Conservation (phyloP, 345 rosid genomes). For the Rubroshorea leprosula region DNA sequence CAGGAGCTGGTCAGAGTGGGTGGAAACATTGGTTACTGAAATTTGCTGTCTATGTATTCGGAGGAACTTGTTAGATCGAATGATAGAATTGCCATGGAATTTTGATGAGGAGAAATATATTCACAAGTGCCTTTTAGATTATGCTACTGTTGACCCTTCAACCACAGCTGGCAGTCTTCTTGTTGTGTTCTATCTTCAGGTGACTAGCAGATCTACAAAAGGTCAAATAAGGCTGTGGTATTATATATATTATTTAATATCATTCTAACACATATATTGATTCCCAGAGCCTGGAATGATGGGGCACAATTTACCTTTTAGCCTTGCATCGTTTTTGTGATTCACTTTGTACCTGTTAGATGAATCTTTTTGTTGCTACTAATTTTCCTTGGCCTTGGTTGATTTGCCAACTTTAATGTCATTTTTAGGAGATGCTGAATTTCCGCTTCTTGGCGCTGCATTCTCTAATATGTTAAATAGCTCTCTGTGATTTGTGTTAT, state of each 20-base stretch:
- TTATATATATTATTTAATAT: too few species aligned
- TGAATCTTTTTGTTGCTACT: too few species aligned
- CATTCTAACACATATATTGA: too few species aligned
- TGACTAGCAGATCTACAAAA: slow-evolving; percentile 21
- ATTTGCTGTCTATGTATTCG: slow-evolving; percentile 83
- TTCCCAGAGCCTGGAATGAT: not conserved
- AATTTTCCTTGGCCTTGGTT: not conserved
- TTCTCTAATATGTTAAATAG: not conserved
- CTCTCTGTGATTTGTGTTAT: slow-evolving; percentile 1
- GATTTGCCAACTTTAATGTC: not conserved
- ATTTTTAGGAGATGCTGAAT: not conserved
- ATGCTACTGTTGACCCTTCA: slow-evolving; percentile 68
- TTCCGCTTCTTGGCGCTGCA: not conserved
- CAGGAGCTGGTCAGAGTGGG: slow-evolving; percentile 69
- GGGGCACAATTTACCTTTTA: not conserved
- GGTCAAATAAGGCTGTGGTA: not conserved
- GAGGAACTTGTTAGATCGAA: slow-evolving; percentile 76
- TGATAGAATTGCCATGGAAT: slow-evolving; percentile 94
- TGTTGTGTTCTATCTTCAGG: slow-evolving; percentile 89
- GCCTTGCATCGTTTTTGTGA: not conserved
- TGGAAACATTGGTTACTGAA: slow-evolving; percentile 78
- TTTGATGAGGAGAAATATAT: slow-evolving; percentile 80
- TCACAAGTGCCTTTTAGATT: slow-evolving; percentile 74
- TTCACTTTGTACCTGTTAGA: too few species aligned
- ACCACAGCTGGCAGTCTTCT: slow-evolving; percentile 71